Conservation (phyloP, 345 rosid species). For the Luvunga scandens region DNA sequence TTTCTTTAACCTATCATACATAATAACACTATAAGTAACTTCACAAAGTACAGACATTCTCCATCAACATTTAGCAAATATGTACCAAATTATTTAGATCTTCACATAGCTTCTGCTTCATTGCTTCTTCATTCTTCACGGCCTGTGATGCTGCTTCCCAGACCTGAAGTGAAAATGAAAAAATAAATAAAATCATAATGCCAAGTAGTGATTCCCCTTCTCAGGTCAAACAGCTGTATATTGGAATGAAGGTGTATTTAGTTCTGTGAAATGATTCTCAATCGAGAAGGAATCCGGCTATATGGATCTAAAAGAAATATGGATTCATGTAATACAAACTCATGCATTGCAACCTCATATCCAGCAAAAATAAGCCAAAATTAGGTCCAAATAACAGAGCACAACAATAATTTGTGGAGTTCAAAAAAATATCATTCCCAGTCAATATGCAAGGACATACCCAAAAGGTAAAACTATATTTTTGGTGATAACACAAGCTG, state of each 20-base stretch:
- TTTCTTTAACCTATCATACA: slow-evolving; percentile 64
- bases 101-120: slow-evolving; percentile 76
- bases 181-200: not conserved
- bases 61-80: slow-evolving; percentile 17
- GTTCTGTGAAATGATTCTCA: not conserved
- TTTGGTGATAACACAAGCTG: not conserved
- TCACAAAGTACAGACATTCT: not conserved
- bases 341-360: not conserved
- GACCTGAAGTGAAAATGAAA: slow-evolving; percentile 31
- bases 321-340: not conserved
- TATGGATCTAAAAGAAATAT: not conserved
- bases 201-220: not conserved
- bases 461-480: not conserved
- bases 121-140: slow-evolving; percentile 72
- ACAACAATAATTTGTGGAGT: not conserved
- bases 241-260: not conserved
- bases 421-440: slow-evolving; percentile 5
- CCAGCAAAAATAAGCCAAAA: not conserved
- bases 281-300: not conserved
- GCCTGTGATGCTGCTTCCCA: slow-evolving; percentile 70
- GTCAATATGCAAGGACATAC: not conserved
- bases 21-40: not conserved
- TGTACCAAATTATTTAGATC: slow-evolving; percentile 80
- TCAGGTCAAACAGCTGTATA: not conserved
- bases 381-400: not conserved